Conservation (phyloP, 768 basidiomycete species). For the Psilocybe tampanensis region DNA sequence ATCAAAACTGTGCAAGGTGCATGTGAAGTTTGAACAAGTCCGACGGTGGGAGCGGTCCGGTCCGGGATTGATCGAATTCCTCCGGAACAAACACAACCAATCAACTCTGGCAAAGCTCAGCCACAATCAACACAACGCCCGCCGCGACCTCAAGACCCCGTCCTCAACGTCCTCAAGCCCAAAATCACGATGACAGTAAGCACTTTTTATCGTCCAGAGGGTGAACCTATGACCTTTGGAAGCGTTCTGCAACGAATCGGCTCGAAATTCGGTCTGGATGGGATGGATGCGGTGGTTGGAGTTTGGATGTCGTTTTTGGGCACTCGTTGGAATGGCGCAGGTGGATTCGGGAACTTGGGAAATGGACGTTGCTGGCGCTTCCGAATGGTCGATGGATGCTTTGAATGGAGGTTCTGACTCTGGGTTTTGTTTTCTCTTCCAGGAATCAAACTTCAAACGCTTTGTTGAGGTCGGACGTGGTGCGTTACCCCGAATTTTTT, state of each 20-base stretch:
- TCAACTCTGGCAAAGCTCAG: background rate
- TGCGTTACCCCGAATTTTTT: constrained; percentile 32
- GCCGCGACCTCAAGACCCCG: constrained; percentile 25
- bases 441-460: constrained; percentile 91
- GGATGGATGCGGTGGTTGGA: constrained; percentile 25
- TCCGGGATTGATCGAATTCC: background rate
- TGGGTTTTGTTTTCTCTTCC: constrained; percentile 9
- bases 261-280: constrained; percentile 5
- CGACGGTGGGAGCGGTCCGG: too few relatives aligned
- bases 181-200: constrained; percentile 36
- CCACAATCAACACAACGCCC: constrained; percentile 13
- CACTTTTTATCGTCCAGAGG: constrained; percentile 11
- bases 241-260: constrained; percentile 3
- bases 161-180: constrained; percentile 29
- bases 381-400: background rate
- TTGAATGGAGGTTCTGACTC: constrained; percentile 3
- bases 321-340: background rate
- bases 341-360: background rate
- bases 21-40: too few relatives aligned
- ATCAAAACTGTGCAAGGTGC: too few relatives aligned
- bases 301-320: constrained; percentile 17
- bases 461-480: constrained; percentile 99
- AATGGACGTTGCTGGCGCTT: constrained; percentile 1
- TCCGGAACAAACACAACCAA: background rate
- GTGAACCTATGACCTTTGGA: constrained; percentile 17